Evolutionary conservation across 306 rosid genomes (phyloP).

Genomic region (Quercus berberidifolia): DNA sequence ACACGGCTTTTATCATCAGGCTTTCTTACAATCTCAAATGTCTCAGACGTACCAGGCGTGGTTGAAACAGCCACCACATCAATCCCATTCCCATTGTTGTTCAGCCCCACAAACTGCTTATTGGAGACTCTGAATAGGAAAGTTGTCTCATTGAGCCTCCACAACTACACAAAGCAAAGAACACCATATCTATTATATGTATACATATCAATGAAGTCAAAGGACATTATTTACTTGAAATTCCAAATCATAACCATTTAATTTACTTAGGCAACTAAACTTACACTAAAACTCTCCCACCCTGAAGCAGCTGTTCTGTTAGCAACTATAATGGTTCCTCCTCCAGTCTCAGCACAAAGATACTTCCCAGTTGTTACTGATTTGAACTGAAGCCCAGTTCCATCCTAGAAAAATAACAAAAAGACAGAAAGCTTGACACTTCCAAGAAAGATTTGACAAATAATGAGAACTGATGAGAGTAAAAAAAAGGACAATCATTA

Average conservation of each 20-base stretch:
- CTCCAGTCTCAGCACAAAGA: slow-evolving; percentile 58
- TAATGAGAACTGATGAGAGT: neutral
- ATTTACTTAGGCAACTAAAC: neutral
- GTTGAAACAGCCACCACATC: slow-evolving; percentile 46
- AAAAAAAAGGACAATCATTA: neutral
- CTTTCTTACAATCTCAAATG: slow-evolving; percentile 45
- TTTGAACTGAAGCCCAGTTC: slow-evolving; percentile 58
- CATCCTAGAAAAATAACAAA: slow-evolving; percentile 42
- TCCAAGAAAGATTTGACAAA: neutral
- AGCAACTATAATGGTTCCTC: slow-evolving; percentile 71
- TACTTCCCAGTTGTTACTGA: slow-evolving; percentile 57
- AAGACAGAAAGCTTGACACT: neutral
- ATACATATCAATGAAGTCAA: too few species aligned
- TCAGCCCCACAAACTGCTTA: slow-evolving; percentile 63
- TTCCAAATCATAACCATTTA: neutral
- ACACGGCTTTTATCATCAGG: slow-evolving; percentile 31
- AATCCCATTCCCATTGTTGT: slow-evolving; percentile 17
- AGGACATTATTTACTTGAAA: neutral
- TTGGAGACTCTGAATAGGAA: slow-evolving; percentile 58
- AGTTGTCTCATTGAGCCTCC: slow-evolving; percentile 58
- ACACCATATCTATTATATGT: neutral
- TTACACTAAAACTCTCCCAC: slow-evolving; percentile 70
- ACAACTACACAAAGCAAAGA: slow-evolving; percentile 34
- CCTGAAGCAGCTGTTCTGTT: slow-evolving; percentile 56
- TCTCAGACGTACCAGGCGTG: slow-evolving; percentile 27